A percentile compares a stretch with the other conserved stretches of the same genome.
Conservation (phyloP, 306 rosid species). For the Corylus americana region DNA sequence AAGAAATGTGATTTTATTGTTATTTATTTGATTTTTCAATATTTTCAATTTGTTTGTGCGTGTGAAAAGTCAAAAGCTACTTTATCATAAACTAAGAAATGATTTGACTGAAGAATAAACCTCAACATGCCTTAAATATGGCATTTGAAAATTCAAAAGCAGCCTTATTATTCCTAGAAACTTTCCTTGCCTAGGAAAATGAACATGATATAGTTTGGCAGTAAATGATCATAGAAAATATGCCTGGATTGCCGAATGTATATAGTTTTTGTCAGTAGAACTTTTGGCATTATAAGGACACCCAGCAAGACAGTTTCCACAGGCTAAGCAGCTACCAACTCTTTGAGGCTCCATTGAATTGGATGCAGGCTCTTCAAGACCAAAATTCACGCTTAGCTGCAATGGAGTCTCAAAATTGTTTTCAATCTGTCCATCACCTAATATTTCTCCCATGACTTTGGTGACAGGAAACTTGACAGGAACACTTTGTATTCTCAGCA, state of each 20-base stretch:
- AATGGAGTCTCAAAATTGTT: constrained; percentile 26
- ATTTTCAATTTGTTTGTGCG: too few relatives aligned
- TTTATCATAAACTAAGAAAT: too few relatives aligned
- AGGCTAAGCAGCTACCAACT: constrained; percentile 29
- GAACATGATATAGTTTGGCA: background rate
- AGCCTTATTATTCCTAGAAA: too few relatives aligned
- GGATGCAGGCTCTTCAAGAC: constrained; percentile 20
- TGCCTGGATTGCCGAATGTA: constrained; percentile 37
- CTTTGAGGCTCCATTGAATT: constrained; percentile 10
- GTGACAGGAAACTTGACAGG: constrained; percentile 34
- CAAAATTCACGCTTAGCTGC: constrained; percentile 39
- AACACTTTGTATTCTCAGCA: constrained; percentile 34
- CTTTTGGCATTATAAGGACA: constrained; percentile 41
- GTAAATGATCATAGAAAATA: background rate
- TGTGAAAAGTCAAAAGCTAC: too few relatives aligned
- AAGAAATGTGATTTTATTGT: too few relatives aligned
- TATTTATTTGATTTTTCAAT: too few relatives aligned
- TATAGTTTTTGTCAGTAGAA: constrained; percentile 38
- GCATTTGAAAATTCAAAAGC: too few relatives aligned
- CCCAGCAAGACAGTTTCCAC: constrained; percentile 45
- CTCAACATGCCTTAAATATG: too few relatives aligned
- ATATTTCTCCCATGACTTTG: constrained; percentile 28
- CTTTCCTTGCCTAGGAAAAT: background rate
- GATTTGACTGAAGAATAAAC: too few relatives aligned
- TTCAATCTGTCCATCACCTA: constrained; percentile 17